phyloP scores from a whole-genome alignment of 2,329 filamentous ascomycete species.

The Ambrosiella beaveri region DNA sequence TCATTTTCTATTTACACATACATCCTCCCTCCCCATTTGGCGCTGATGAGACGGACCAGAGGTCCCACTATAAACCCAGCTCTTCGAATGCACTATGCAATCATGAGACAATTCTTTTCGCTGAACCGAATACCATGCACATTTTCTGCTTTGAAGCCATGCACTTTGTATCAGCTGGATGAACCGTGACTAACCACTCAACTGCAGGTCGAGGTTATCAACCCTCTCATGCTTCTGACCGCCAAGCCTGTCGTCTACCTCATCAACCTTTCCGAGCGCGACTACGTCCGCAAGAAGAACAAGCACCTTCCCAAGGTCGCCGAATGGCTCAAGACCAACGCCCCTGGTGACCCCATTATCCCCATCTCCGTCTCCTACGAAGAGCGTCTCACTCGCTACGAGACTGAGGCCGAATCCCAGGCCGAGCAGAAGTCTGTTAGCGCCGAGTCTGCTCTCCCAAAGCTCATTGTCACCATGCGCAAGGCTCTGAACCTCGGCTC shows the following conservation, averaged over 20 bases:
- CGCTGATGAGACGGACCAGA: conserved; percentile 13
- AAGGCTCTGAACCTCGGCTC: conserved; percentile 76
- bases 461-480: conserved; percentile 85
- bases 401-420: conserved; percentile 55
- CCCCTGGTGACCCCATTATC: conserved; percentile 73
- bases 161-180: background rate
- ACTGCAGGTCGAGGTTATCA: conserved; percentile 93
- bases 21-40: conserved; percentile 8
- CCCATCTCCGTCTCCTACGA: conserved; percentile 87
- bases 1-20: background rate
- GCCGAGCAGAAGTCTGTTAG: conserved; percentile 83
- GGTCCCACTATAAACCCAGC: conserved; percentile 71
- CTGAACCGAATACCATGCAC: conserved; percentile 21
- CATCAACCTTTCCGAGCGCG: conserved; percentile 91
- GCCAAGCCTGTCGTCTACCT: conserved; percentile 96
- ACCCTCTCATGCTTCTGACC: conserved; percentile 83
- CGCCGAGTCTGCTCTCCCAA: conserved; percentile 76
- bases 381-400: conserved; percentile 71
- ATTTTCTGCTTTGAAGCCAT: background rate
- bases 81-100: conserved; percentile 74
- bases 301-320: conserved; percentile 90
- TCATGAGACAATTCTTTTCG: conserved; percentile 13
- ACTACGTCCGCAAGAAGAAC: conserved; percentile 98
- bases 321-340: conserved; percentile 88
- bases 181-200: conserved; percentile 17